These are phyloP conservation scores for Russula compacta DNA, from an alignment of 768 basidiomycete species.

Conservation along the genomic window DNA sequence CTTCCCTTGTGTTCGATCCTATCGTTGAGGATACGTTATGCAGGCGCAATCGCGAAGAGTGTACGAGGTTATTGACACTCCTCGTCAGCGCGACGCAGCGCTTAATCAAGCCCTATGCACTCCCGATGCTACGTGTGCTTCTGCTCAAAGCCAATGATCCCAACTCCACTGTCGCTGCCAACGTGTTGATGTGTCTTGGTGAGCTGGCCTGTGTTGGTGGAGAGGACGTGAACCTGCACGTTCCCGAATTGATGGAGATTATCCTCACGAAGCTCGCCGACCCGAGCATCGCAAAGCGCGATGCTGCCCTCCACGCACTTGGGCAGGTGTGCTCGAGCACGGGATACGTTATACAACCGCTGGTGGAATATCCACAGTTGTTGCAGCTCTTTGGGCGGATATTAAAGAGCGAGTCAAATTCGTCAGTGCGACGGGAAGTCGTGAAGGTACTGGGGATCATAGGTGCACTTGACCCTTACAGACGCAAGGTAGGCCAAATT, in stretches of 20 bases:
- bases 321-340: slow-evolving; percentile 95
- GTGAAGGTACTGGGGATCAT: slow-evolving; percentile 93
- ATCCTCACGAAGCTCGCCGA: slow-evolving; percentile 88
- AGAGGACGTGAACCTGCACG: slow-evolving; percentile 77
- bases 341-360: slow-evolving; percentile 85
- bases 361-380: slow-evolving; percentile 86
- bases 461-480: slow-evolving; percentile 93
- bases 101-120: slow-evolving; percentile 90
- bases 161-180: slow-evolving; percentile 83
- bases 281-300: slow-evolving; percentile 78
- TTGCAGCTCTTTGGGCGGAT: slow-evolving; percentile 80
- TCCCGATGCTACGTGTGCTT: slow-evolving; percentile 89
- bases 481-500: slow-evolving; percentile 61
- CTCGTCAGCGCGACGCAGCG: slow-evolving; percentile 88
- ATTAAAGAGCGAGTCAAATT: slow-evolving; percentile 68
- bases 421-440: slow-evolving; percentile 72
- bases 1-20: not conserved
- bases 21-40: slow-evolving; percentile 2
- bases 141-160: slow-evolving; percentile 80
- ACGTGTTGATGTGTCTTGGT: slow-evolving; percentile 89
- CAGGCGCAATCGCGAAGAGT: slow-evolving; percentile 85
- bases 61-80: slow-evolving; percentile 79
- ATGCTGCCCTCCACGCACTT: slow-evolving; percentile 88
- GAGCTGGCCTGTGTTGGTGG: slow-evolving; percentile 90
- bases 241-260: slow-evolving; percentile 82